Conservation (phyloP, 2,329 filamentous ascomycete genomes). For the Aspergillus amoenus region DNA sequence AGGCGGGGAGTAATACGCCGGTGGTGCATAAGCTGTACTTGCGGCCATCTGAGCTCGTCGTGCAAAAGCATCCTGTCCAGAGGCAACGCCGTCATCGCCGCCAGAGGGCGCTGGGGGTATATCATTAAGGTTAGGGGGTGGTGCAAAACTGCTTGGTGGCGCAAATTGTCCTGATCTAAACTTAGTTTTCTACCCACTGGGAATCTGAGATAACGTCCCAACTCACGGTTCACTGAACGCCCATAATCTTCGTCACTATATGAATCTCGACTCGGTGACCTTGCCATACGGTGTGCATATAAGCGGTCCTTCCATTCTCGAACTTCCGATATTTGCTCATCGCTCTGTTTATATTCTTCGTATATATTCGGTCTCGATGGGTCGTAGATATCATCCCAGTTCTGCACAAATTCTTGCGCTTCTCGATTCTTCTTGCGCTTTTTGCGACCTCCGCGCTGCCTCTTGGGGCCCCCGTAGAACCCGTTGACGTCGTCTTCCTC, state of each 20-base stretch:
- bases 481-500: conserved; percentile 76
- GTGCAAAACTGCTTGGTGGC: conserved; percentile 54
- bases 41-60: conserved; percentile 60
- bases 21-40: conserved; percentile 22
- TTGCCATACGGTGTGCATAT: conserved; percentile 66
- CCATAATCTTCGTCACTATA: conserved; percentile 53
- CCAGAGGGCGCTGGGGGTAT: conserved; percentile 42
- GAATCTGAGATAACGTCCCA: background rate
- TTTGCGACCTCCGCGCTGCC: conserved; percentile 73
- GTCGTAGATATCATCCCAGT: conserved; percentile 93
- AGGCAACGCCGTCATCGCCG: conserved; percentile 56
- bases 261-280: conserved; percentile 44
- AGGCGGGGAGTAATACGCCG: conserved; percentile 13
- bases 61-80: conserved; percentile 69
- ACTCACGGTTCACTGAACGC: conserved; percentile 48
- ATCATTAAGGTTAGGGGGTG: conserved; percentile 47
- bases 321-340: conserved; percentile 77
- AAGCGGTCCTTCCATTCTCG: conserved; percentile 82
- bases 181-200: conserved; percentile 1
- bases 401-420: conserved; percentile 55
- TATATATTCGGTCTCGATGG: conserved; percentile 78
- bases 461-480: conserved; percentile 66
- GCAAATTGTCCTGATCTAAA: conserved; percentile 46
- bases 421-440: conserved; percentile 74
- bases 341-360: conserved; percentile 79